Evolutionary conservation across 192 early-diverging fungal genomes (phyloP).

Genomic region (Kappamyces sp.): DNA sequence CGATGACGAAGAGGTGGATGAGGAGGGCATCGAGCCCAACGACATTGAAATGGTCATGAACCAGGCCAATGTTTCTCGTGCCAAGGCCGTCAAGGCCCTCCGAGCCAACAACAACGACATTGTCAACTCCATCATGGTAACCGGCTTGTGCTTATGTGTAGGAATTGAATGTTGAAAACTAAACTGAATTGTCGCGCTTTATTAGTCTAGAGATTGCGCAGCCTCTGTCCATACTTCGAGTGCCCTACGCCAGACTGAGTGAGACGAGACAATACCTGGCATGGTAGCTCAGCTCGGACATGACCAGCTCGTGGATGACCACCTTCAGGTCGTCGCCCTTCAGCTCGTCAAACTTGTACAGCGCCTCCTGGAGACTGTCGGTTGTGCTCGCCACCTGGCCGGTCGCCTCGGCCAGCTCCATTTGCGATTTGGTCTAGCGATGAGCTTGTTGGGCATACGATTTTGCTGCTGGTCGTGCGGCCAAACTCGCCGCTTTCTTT

Average conservation of each 20-base stretch:
- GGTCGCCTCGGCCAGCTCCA: slow-evolving; percentile 30
- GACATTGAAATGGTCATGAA: slow-evolving; percentile 92
- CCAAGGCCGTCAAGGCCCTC: slow-evolving; percentile 88
- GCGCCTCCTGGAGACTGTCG: slow-evolving; percentile 20
- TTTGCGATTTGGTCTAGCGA: slow-evolving; percentile 20
- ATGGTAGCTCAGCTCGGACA: background rate
- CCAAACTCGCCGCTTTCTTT: background rate
- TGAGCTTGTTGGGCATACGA: background rate
- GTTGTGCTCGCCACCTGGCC: slow-evolving; percentile 23
- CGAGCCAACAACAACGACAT: slow-evolving; percentile 80
- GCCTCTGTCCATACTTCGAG: no score
- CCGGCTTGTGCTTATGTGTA: background rate
- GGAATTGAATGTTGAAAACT: no score
- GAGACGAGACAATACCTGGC: background rate
- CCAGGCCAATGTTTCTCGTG: slow-evolving; percentile 81
- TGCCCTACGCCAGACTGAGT: background rate
- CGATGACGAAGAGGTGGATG: slow-evolving; percentile 74
- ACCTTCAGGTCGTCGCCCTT: slow-evolving; percentile 25
- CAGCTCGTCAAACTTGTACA: slow-evolving; percentile 25
- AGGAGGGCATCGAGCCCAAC: slow-evolving; percentile 73
- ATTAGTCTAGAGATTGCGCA: no score
- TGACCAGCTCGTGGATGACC: background rate
- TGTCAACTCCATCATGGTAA: slow-evolving; percentile 94
- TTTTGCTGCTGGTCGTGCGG: background rate
- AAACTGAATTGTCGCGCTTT: no score